Base-by-base conservation (phyloP, 2,329 filamentous ascomycete species). In the Aspergillus tamarii region DNA sequence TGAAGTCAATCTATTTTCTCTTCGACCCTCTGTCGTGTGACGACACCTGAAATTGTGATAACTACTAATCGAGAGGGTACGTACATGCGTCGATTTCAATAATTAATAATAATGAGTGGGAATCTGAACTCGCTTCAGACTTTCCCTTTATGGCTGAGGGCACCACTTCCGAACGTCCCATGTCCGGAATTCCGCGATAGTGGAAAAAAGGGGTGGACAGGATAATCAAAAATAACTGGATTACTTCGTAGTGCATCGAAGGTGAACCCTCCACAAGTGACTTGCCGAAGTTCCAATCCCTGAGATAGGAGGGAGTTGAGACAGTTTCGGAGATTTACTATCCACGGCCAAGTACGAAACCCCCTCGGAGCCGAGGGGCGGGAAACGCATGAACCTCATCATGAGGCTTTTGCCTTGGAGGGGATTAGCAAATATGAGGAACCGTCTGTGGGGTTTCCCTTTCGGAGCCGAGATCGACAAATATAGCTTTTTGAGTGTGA, bases 381-480 rank as follows among this genome's bases (percentile, higher is more conserved):
- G 48, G 12, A 32, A 52, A 52, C 16, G 14, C 28, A 21, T 52
- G 28, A 52, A 52, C 48, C 48, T 11, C 48, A 26, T 28, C 11
- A 52, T 50, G 46, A 30, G 26, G 26, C 34, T 28, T 48, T 28
- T 48, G 45, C 3, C 45, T 4, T 48, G 26, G 46, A 30, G 4
- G 26, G 26, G 46, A 16, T 12, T 11, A n/a, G 21, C 16, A 23
- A 52, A 52, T 10, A 32, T n/a, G 16, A 52, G 19, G 57, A 34
- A 39, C 57, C 21, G 45, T 28, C 28, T 34, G 57, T 59, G 57
- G 57, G 57, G 48, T 52, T 50, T n/a, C 57, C 57, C 23, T 59
- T 46, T 59, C 57, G 57, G 57, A 59, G 21, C 57, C 57, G 57
- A 59, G 57, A 59, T 59, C 43, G 50, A 53, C 32, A 59, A 39